Evolutionary conservation across 768 basidiomycete species (phyloP).

Genomic region (Kwoniella botswanensis): DNA sequence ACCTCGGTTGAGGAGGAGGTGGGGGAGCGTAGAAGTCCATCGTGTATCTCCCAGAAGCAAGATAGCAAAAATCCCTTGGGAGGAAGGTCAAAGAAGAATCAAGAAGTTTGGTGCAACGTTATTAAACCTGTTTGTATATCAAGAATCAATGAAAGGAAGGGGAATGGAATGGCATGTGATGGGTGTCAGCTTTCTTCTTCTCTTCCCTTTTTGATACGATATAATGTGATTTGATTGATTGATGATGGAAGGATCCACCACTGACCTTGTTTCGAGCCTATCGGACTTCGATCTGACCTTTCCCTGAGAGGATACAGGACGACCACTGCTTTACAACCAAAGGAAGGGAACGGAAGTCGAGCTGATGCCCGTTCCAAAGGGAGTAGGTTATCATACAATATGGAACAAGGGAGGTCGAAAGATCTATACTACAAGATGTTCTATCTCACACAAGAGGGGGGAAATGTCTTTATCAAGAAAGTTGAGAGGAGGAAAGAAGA

Average conservation of each 20-base stretch:
- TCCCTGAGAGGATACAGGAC: neutral
- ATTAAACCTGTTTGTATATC: neutral
- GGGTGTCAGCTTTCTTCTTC: neutral
- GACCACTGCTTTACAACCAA: neutral
- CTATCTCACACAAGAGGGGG: neutral
- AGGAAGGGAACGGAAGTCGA: neutral
- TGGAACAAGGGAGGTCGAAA: neutral
- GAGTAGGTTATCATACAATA: neutral
- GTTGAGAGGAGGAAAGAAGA: neutral
- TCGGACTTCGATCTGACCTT: neutral
- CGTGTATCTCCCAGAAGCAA: neutral
- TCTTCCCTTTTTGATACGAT: no score
- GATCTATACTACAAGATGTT: neutral
- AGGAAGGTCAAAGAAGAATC: neutral
- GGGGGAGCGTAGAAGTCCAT: neutral
- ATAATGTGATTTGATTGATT: no score
- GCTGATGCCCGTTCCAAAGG: neutral
- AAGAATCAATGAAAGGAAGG: neutral
- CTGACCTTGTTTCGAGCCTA: neutral
- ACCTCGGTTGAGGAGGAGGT: conserved; percentile 3
- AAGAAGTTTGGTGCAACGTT: neutral
- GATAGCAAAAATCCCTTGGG: neutral
- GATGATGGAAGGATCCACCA: neutral
- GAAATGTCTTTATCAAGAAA: neutral
- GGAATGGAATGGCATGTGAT: neutral